Percentiles rank a stretch among this genome's conserved stretches.
These are phyloP conservation scores for Jacaranda mimosifolia DNA, from an alignment of 257 asterid species.

Conservation along the genomic window DNA sequence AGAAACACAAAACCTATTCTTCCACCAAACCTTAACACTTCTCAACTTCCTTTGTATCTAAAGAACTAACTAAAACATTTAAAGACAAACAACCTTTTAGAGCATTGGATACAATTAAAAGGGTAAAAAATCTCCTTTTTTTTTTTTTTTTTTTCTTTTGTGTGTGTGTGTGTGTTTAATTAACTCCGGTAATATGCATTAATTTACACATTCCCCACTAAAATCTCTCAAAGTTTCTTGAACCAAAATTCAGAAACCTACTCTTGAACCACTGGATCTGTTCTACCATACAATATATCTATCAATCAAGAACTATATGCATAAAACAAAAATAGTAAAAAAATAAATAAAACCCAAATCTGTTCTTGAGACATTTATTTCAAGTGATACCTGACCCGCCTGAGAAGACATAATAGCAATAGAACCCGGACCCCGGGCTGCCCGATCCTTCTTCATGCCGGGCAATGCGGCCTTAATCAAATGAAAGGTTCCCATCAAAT, in stretches of 20 bases:
- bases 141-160: too few species aligned
- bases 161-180: neutral
- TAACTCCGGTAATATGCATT: neutral
- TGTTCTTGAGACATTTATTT: neutral
- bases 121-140: neutral
- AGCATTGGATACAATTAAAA: neutral
- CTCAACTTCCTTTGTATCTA: neutral
- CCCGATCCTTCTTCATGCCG: conserved; percentile 65
- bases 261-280: neutral
- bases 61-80: neutral
- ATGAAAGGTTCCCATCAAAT: conserved; percentile 71
- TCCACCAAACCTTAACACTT: too few species aligned
- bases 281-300: neutral
- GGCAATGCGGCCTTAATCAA: conserved; percentile 82
- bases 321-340: neutral
- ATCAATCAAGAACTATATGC: neutral
- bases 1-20: too few species aligned
- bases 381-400: conserved; percentile 74
- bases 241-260: conserved; percentile 19
- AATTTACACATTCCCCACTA: neutral
- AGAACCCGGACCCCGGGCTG: conserved; percentile 61
- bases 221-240: neutral
- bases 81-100: neutral
- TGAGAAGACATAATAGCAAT: conserved; percentile 87
- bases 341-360: neutral